A percentile compares a stretch with the other conserved stretches of the same genome.
Conservation (phyloP, 2,329 filamentous ascomycete species). For the Rhynchosporium agropyri region DNA sequence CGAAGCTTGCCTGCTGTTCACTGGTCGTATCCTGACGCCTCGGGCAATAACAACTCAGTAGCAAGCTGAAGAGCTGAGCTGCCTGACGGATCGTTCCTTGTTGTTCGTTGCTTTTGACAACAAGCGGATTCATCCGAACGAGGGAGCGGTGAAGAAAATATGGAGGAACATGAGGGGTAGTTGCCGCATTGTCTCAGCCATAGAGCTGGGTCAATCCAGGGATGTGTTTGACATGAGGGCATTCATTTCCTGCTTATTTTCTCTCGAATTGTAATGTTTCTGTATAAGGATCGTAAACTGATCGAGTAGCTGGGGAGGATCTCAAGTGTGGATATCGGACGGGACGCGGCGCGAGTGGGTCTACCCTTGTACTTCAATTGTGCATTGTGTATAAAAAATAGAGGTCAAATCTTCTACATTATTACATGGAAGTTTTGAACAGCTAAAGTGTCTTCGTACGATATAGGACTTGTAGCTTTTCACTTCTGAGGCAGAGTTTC, state of each 20-base stretch:
- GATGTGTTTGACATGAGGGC: not conserved
- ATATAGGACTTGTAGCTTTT: too few relatives aligned
- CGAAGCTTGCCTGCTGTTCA: not conserved
- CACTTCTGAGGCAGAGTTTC: too few relatives aligned
- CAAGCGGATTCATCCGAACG: conserved; percentile 26
- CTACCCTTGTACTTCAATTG: not conserved
- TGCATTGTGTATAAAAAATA: not conserved
- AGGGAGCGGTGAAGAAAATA: conserved; percentile 11
- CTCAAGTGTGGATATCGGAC: conserved; percentile 7
- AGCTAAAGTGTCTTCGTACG: too few relatives aligned
- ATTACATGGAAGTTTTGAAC: too few relatives aligned
- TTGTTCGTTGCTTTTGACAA: conserved; percentile 13
- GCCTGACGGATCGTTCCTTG: conserved; percentile 1
- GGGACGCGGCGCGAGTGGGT: conserved; percentile 12
- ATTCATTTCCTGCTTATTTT: not conserved
- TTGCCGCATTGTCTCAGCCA: conserved; percentile 1
- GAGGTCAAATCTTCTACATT: too few relatives aligned
- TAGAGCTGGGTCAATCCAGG: conserved; percentile 4
- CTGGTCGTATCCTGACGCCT: conserved; percentile 13
- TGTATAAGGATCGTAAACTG: not conserved
- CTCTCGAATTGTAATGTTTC: too few relatives aligned
- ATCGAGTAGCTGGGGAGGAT: not conserved
- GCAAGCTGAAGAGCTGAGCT: conserved; percentile 8
- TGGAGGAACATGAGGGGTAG: not conserved
- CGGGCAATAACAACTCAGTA: not conserved